Evolutionary conservation across 768 basidiomycete species (phyloP).

Genomic region (Amanita brunnescens): DNA sequence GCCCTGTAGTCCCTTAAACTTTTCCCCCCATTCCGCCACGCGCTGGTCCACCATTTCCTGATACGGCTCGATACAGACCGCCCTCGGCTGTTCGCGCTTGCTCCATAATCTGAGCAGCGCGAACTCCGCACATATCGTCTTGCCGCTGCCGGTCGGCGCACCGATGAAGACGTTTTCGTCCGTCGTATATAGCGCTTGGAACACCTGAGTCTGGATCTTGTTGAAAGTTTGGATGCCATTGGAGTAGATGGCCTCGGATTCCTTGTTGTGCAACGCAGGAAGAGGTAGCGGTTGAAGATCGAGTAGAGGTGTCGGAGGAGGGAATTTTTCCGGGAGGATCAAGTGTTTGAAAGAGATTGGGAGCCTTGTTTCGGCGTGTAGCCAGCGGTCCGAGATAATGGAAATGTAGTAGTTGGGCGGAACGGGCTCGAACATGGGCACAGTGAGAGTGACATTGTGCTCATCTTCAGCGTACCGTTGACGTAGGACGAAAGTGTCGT

Average conservation of each 20-base stretch:
- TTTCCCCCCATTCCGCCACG: slow-evolving; percentile 80
- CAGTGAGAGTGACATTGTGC: slow-evolving; percentile 89
- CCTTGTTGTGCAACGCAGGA: slow-evolving; percentile 87
- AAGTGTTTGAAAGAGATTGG: slow-evolving; percentile 98
- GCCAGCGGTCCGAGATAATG: slow-evolving; percentile 89
- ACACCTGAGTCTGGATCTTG: slow-evolving; percentile 98
- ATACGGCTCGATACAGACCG: slow-evolving; percentile 94
- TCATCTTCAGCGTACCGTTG: slow-evolving; percentile 90
- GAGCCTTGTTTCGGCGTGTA: slow-evolving; percentile 89
- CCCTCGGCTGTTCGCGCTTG: slow-evolving; percentile 68
- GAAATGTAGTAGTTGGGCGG: slow-evolving; percentile 99
- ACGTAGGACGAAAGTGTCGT: slow-evolving; percentile 86
- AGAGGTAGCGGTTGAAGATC: slow-evolving; percentile 88
- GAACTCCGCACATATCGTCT: slow-evolving; percentile 96
- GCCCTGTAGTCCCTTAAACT: slow-evolving; percentile 76
- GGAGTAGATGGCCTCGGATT: slow-evolving; percentile 83
- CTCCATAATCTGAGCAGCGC: slow-evolving; percentile 94
- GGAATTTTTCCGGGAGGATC: slow-evolving; percentile 96
- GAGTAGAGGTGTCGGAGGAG: slow-evolving; percentile 83
- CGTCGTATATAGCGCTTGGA: slow-evolving; percentile 93
- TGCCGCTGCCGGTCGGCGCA: slow-evolving; percentile 94
- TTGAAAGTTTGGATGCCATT: slow-evolving; percentile 82
- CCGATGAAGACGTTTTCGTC: slow-evolving; percentile 97
- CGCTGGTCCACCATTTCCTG: slow-evolving; percentile 96
- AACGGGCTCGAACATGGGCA: slow-evolving; percentile 94